Conservation (phyloP, 352 stramenopile genomes). For the Phytophthora hibernalis region DNA sequence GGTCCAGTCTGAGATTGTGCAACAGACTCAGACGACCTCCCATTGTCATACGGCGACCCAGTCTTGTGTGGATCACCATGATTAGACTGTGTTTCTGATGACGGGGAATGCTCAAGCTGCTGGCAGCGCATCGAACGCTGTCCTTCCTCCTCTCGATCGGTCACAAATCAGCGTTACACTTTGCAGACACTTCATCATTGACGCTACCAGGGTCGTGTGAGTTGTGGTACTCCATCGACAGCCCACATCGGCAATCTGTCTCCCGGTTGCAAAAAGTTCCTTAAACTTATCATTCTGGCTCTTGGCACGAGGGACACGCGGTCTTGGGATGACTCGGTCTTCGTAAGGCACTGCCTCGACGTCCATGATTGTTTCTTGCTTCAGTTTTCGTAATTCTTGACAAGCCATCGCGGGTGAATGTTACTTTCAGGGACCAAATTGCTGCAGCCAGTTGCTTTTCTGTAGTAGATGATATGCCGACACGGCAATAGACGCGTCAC, state of each 20-base stretch:
- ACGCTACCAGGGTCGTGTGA: neutral
- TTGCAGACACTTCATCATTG: neutral
- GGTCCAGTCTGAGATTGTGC: neutral
- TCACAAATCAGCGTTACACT: conserved; percentile 1
- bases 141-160: neutral
- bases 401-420: conserved; percentile 10
- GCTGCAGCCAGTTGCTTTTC: conserved; percentile 3
- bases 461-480: conserved; percentile 17
- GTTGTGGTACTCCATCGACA: neutral
- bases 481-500: conserved; percentile 8
- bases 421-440: conserved; percentile 5
- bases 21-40: neutral
- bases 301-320: neutral
- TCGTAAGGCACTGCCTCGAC: neutral
- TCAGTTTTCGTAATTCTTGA: conserved; percentile 9
- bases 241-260: conserved; percentile 7
- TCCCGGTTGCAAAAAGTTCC: conserved; percentile 1
- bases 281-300: conserved; percentile 11
- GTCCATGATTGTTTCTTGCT: neutral
- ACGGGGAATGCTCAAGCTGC: neutral
- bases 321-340: neutral
- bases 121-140: neutral
- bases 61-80: neutral
- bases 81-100: neutral
- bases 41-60: neutral